Conservation (phyloP, 2,329 filamentous ascomycete genomes). For the Sarocladium kiliense region DNA sequence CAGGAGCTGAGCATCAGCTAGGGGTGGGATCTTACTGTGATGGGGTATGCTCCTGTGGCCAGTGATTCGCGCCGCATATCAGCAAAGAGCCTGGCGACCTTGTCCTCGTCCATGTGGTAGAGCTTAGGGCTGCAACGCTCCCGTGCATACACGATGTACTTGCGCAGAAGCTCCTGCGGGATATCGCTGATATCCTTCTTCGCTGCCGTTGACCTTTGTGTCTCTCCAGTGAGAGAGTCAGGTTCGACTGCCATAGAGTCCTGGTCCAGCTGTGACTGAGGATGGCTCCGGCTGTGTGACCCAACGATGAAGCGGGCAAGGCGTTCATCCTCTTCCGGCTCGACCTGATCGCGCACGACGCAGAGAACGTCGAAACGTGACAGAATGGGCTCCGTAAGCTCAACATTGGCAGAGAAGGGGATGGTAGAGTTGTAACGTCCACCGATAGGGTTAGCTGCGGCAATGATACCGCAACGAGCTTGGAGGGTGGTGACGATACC, state of each 20-base stretch:
- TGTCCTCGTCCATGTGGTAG: constrained; percentile 97
- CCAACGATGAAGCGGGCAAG: constrained; percentile 92
- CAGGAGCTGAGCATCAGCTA: constrained; percentile 15
- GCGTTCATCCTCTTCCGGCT: constrained; percentile 86
- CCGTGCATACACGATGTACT: constrained; percentile 94
- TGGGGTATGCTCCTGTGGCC: constrained; percentile 93
- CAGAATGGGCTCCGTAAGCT: constrained; percentile 93
- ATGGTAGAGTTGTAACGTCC: constrained; percentile 96
- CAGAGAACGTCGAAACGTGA: constrained; percentile 98
- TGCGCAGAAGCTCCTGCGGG: constrained; percentile 82
- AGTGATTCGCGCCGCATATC: constrained; percentile 93
- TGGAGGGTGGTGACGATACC: constrained; percentile 97
- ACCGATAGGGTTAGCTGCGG: constrained; percentile 92
- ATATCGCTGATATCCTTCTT: constrained; percentile 61
- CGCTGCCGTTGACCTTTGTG: constrained; percentile 21
- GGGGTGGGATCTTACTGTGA: constrained; percentile 65
- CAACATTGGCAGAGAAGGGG: constrained; percentile 92
- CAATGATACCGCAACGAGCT: constrained; percentile 92
- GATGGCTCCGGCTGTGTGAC: constrained; percentile 88
- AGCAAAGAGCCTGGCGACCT: constrained; percentile 86
- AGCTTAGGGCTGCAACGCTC: constrained; percentile 88
- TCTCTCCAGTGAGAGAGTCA: constrained; percentile 40
- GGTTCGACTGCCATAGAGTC: constrained; percentile 60
- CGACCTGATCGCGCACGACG: constrained; percentile 92
- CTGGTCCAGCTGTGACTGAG: constrained; percentile 55